Evolutionary conservation across 2,329 filamentous ascomycete genomes (phyloP), one percentile per base, ranked within the genome.

Genomic region (Talaromyces sp.): DNA sequence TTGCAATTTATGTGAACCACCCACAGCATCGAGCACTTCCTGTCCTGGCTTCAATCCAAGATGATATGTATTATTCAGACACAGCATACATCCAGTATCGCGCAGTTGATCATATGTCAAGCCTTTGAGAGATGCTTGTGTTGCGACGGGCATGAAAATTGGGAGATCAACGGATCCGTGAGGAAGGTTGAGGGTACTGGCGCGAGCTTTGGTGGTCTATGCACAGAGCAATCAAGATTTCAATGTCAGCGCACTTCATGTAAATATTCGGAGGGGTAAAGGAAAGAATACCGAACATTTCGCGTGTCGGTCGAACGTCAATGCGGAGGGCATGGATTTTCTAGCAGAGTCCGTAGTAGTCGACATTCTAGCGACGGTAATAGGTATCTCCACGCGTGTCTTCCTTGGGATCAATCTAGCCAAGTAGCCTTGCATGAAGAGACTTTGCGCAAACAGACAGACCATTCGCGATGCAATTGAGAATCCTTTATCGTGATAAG

Each of bases 111-210:
- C 87, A 1, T 93, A 91, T 0, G 94, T 97, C 51, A 99, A 77
- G 39, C 94, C 94, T 71, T 99, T 99, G 35, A 99, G 81, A 0
- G 93, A 96, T 1, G 90, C 94, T 75, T 99, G 94, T 0, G 94
- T 99, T 27, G 94, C 94, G 39, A 99, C 94, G 14, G 94, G 94
- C 94, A 99, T 99, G 75, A 99, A 99, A 53, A 97, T 86, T 7
- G 95, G 94, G 27, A 97, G 83, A 65, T 89, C 85, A 22, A 99
- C 92, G 1, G 88, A 82, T 52, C 94, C 94, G 84, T 99, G 95
- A 46, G 94, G 93, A 22, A 99, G 86, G 43, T 87, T 88, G 49
- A 99, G 81, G 54, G 85, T 86, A 48, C 94, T 94, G 45, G 94
- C 94, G 62, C 94, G 89, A 22, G 94, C 94, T 80, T 93, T 91